These are phyloP conservation scores for Lyophyllum semitale DNA, from an alignment of 768 basidiomycete genomes.

Conservation along the genomic window DNA sequence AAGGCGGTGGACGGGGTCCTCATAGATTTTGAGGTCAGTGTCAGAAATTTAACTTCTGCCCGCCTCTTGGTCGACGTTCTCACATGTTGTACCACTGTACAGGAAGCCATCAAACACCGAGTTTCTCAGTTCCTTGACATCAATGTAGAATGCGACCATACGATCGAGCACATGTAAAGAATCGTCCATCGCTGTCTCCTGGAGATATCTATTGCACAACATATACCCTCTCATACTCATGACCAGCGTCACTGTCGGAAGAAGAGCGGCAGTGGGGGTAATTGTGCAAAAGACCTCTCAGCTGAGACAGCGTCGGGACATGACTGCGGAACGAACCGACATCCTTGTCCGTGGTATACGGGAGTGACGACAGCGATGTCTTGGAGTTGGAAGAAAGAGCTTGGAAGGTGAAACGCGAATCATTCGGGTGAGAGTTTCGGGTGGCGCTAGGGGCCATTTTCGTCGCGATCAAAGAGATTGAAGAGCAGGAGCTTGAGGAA, in stretches of 20 bases:
- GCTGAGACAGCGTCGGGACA: slow-evolving; percentile 50
- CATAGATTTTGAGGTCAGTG: no score
- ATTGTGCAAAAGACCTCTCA: slow-evolving; percentile 66
- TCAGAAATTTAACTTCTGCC: no score
- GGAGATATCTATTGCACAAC: slow-evolving; percentile 50
- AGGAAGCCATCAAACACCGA: slow-evolving; percentile 26
- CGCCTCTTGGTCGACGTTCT: no score
- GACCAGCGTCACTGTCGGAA: slow-evolving; percentile 48
- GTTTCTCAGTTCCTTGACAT: slow-evolving; percentile 31
- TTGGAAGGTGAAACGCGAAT: slow-evolving; percentile 46
- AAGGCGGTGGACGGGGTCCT: no score
- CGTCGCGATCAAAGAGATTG: slow-evolving; percentile 41
- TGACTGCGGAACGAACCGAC: slow-evolving; percentile 58
- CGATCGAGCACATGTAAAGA: slow-evolving; percentile 27
- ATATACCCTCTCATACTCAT: slow-evolving; percentile 46
- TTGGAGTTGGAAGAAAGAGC: slow-evolving; percentile 41
- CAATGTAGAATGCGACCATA: slow-evolving; percentile 19
- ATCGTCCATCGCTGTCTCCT: slow-evolving; percentile 45
- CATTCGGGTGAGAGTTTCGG: slow-evolving; percentile 65
- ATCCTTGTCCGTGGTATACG: slow-evolving; percentile 51
- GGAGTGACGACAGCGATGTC: slow-evolving; percentile 41
- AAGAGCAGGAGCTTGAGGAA: slow-evolving; percentile 15
- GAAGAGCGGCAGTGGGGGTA: slow-evolving; percentile 67
- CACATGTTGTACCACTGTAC: no score
- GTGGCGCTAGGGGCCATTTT: slow-evolving; percentile 59